Conservation (phyloP, 1,139 yeast genomes). For the Geotrichum macrosporum region DNA sequence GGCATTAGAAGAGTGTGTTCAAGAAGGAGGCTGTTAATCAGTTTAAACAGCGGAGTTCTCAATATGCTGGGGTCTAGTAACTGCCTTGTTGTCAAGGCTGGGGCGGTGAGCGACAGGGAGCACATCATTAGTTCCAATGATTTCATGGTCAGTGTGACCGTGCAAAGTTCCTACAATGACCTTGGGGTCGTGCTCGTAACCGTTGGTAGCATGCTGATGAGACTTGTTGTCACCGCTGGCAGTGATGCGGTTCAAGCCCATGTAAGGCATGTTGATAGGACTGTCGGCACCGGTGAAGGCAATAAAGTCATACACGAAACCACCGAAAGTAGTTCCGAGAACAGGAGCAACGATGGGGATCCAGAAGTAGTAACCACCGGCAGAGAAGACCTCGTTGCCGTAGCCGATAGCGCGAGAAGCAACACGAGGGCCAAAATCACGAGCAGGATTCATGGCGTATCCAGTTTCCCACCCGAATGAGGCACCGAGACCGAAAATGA, state of each 20-base stretch:
- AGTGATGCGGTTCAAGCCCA: no score
- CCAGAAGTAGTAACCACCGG: constrained; percentile 47
- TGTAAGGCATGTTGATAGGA: constrained; percentile 44
- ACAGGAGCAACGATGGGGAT: constrained; percentile 48
- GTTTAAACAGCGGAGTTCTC: constrained; percentile 14
- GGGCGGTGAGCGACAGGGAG: constrained; percentile 14
- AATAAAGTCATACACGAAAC: constrained; percentile 45
- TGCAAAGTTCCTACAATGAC: constrained; percentile 19
- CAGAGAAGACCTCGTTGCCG: constrained; percentile 41
- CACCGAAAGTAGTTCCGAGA: constrained; percentile 46
- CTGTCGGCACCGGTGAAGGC: constrained; percentile 49
- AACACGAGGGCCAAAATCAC: constrained; percentile 51
- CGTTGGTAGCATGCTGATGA: not conserved
- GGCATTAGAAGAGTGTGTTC: no score
- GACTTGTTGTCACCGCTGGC: constrained; percentile 4
- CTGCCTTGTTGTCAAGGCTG: constrained; percentile 11
- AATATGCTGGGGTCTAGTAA: constrained; percentile 13
- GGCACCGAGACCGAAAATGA: constrained; percentile 45
- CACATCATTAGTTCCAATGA: constrained; percentile 14
- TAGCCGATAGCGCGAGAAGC: constrained; percentile 47
- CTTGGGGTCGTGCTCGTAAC: constrained; percentile 17
- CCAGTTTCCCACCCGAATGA: constrained; percentile 50
- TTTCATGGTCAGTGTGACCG: constrained; percentile 20
- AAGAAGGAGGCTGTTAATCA: no score
- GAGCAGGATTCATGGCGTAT: constrained; percentile 49